Conservation (phyloP, 441 rosid genomes). For the Raphanus hybrid region DNA sequence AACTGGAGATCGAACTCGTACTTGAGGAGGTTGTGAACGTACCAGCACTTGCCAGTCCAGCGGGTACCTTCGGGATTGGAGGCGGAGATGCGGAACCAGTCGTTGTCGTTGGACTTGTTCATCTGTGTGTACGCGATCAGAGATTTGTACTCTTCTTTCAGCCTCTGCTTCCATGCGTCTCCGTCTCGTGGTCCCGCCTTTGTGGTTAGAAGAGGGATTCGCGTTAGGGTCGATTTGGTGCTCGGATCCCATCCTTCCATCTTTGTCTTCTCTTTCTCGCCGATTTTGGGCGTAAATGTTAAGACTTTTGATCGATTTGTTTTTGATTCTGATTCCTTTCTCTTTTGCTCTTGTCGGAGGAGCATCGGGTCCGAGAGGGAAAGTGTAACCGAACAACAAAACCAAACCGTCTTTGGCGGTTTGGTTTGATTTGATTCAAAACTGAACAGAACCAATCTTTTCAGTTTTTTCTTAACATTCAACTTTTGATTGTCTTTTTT, state of each 20-base stretch:
- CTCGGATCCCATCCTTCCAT: slow-evolving; percentile 98
- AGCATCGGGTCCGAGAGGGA: background rate
- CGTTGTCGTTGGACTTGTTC: slow-evolving; percentile 98
- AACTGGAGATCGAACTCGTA: slow-evolving; percentile 96
- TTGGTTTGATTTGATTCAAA: too few species aligned
- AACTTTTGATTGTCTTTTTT: too few species aligned
- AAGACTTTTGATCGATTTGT: background rate
- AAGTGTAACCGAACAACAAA: too few species aligned
- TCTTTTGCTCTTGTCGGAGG: background rate
- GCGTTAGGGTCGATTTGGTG: slow-evolving; percentile 88
- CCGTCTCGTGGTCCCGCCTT: slow-evolving; percentile 97
- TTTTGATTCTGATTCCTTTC: slow-evolving; percentile 4
- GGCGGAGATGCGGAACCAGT: slow-evolving; percentile 96
- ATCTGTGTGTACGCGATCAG: slow-evolving; percentile 92
- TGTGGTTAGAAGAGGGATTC: slow-evolving; percentile 76
- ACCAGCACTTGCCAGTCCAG: slow-evolving; percentile 99
- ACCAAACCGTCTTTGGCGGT: too few species aligned
- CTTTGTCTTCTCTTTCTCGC: background rate
- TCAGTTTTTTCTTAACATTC: too few species aligned
- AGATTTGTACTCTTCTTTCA: slow-evolving; percentile 93
- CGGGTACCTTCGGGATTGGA: slow-evolving; percentile 89
- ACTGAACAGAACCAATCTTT: too few species aligned
- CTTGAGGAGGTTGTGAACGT: slow-evolving; percentile 93
- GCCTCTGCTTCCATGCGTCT: slow-evolving; percentile 85
- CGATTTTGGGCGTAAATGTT: background rate